Evolutionary conservation across 2,329 filamentous ascomycete species (phyloP), one percentile per base, ranked within the genome.

Genomic region (Nothophaeocryptopus gaeumannii): DNA sequence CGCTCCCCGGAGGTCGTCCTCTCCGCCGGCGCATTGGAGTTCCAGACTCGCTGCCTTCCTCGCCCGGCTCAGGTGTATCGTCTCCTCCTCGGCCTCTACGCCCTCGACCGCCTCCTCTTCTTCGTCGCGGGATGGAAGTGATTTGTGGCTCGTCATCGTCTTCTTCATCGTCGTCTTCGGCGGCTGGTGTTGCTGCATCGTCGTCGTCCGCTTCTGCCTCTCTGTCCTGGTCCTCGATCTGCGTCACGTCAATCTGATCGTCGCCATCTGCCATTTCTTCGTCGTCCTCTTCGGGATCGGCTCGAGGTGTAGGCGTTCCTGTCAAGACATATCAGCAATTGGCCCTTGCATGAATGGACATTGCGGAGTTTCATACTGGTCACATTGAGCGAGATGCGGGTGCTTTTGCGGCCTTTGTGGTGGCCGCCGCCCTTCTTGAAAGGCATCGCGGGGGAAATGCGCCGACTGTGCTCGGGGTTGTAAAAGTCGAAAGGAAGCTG

Each of bases 1-100:
- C 55, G n/a, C 48, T 47, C 7, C 61, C 62, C 13, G 75, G 70
- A 9, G 76, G 77, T 14, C 77, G 67, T 15, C 77, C 76, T 54
- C 76, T 67, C 54, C 73, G 72, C 53, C 77, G 72, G 60, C 75
- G 74, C 54, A 71, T 66, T 11, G 75, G 75, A 3, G 74, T 78
- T 37, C 74, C 74, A 20, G 68, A 69, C 47, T 78, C 74, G 10
- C 73, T 76, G 13, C 55, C 68, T 33, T 69, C 68, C 45, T 75
- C 74, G 32, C 71, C 69, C 35, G 75, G 75, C 37, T 78, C 77
- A 38, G 80, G 78, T 14, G 75, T 72, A 65, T 91, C 85, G 83
- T 86, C 92, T 38, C 70, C 71, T 13, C 60, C 63, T 7, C 65
- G 60, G 61, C 64, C 53, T 65, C 67, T 38, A 61, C 29, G 65